Evolutionary conservation across 805 yeast species (phyloP).

Genomic region (Wickerhamiella hasegawae): DNA sequence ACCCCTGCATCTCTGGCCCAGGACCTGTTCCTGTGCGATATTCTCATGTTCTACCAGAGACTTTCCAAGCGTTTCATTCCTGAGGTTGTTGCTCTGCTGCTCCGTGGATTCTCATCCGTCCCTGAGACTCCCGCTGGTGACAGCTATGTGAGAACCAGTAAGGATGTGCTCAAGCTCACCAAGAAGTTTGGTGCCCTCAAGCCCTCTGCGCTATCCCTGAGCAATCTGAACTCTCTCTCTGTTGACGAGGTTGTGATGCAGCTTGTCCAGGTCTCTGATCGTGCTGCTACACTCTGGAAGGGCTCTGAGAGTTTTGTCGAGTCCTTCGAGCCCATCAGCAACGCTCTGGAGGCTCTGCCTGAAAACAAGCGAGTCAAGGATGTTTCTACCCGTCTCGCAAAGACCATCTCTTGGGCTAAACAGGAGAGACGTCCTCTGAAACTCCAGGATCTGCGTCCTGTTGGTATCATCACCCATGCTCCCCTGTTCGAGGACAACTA

Average conservation of each 20-base stretch:
- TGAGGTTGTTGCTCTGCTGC: constrained; percentile 41
- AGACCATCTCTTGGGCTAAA: constrained; percentile 31
- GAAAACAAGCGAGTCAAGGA: constrained; percentile 2
- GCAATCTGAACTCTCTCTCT: neutral
- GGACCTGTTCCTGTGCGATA: constrained; percentile 52
- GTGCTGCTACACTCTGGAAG: constrained; percentile 18
- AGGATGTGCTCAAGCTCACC: neutral
- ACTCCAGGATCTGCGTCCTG: constrained; percentile 68
- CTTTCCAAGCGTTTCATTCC: constrained; percentile 71
- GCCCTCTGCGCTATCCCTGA: constrained; percentile 17
- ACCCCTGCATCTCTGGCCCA: constrained; percentile 31
- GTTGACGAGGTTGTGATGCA: constrained; percentile 8
- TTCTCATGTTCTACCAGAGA: constrained; percentile 57
- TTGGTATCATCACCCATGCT: constrained; percentile 68
- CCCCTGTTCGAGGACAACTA: constrained; percentile 93
- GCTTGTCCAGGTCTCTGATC: constrained; percentile 5
- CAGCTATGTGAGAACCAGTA: constrained; percentile 2
- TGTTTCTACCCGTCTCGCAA: constrained; percentile 28
- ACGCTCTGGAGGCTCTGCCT: constrained; percentile 17
- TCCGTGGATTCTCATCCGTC: constrained; percentile 17
- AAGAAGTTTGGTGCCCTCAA: constrained; percentile 1
- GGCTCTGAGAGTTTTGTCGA: constrained; percentile 18
- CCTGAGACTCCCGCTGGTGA: constrained; percentile 4
- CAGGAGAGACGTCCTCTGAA: constrained; percentile 52
- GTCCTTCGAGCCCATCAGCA: constrained; percentile 13